These are phyloP conservation scores for Venustampulla echinocandica DNA, from an alignment of 495 filamentous ascomycete genomes.

Conservation along the genomic window DNA sequence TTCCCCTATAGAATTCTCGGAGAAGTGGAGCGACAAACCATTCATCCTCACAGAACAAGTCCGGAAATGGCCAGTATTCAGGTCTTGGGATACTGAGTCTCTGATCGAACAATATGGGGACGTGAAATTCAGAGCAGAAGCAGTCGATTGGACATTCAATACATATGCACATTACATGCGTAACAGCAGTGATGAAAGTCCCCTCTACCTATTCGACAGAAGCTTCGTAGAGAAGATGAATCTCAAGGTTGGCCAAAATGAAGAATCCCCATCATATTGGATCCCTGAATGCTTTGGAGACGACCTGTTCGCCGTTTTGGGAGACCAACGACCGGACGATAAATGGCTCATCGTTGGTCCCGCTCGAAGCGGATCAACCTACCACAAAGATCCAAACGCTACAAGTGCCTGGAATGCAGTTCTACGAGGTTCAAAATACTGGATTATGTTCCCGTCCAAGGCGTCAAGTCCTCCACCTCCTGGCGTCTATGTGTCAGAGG, in stretches of 20 bases:
- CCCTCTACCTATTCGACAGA: constrained; percentile 87
- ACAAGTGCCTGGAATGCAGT: constrained; percentile 95
- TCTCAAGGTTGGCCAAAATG: constrained; percentile 47
- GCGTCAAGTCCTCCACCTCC: constrained; percentile 54
- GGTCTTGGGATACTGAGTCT: constrained; percentile 59
- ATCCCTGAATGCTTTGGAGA: constrained; percentile 80
- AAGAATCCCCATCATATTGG: constrained; percentile 59
- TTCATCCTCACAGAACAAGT: constrained; percentile 88
- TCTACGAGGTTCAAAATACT: constrained; percentile 86
- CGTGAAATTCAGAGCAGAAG: constrained; percentile 76
- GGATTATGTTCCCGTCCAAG: constrained; percentile 88
- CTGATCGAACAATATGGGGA: constrained; percentile 56
- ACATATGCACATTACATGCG: constrained; percentile 80
- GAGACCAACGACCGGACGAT: constrained; percentile 71
- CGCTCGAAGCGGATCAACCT: constrained; percentile 82
- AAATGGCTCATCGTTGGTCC: constrained; percentile 94
- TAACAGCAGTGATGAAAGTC: constrained; percentile 77
- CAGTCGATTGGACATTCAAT: constrained; percentile 80
- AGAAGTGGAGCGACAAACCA: constrained; percentile 69
- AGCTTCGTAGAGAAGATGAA: constrained; percentile 83
- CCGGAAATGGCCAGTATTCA: constrained; percentile 71
- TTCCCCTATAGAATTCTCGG: constrained; percentile 58
- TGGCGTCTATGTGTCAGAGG: constrained; percentile 84
- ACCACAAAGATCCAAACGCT: constrained; percentile 72
- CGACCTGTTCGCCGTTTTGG: constrained; percentile 80